These are phyloP conservation scores for Trichoderma koningii DNA, from an alignment of 2,329 filamentous ascomycete genomes.

Conservation along the genomic window DNA sequence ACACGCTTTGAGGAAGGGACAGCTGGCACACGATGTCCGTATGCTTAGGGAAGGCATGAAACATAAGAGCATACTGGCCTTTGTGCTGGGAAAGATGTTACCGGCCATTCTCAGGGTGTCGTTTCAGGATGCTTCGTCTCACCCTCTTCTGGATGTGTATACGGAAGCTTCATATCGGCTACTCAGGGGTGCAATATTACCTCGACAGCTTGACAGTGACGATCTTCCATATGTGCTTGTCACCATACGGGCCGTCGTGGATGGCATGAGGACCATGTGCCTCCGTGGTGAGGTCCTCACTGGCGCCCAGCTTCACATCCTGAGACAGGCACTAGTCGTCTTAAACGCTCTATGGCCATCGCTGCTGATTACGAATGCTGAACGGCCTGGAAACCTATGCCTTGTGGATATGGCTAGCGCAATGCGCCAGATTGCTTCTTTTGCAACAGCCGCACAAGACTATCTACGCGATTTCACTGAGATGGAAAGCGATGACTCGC, in stretches of 20 bases:
- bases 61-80: conserved; percentile 47
- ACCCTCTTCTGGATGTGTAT: conserved; percentile 55
- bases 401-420: conserved; percentile 30
- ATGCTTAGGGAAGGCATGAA: conserved; percentile 54
- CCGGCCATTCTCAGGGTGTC: conserved; percentile 53
- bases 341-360: conserved; percentile 39
- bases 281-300: conserved; percentile 31
- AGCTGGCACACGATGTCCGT: conserved; percentile 48
- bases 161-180: conserved; percentile 45
- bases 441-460: conserved; percentile 30
- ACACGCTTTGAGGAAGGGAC: conserved; percentile 52
- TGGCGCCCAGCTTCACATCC: conserved; percentile 35
- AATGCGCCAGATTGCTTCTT: conserved; percentile 30
- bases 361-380: conserved; percentile 32
- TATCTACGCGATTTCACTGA: conserved; percentile 32
- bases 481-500: conserved; percentile 25
- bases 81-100: conserved; percentile 56
- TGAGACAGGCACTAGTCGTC: conserved; percentile 36
- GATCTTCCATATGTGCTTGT: conserved; percentile 39
- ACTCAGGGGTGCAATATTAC: conserved; percentile 40
- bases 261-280: conserved; percentile 35
- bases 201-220: conserved; percentile 43
- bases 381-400: conserved; percentile 6
- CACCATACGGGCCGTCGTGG: conserved; percentile 39
- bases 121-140: conserved; percentile 42